A percentile compares a stretch with the other conserved stretches of the same genome.
Evolutionary conservation across 306 rosid species (phyloP).

Genomic region (Fagus sylvatica): DNA sequence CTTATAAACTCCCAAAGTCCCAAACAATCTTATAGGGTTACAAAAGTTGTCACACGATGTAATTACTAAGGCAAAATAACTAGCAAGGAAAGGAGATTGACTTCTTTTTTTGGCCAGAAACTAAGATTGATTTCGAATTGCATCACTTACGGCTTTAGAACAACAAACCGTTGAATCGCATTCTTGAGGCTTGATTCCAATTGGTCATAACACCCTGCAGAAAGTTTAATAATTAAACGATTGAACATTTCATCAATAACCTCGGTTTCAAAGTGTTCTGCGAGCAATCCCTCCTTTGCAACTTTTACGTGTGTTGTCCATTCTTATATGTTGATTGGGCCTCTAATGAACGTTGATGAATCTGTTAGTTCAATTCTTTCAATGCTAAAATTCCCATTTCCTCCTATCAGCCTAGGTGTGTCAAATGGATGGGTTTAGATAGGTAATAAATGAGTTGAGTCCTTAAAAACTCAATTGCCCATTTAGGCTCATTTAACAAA

Average conservation of each 20-base stretch:
- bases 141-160: conserved; percentile 38
- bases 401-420: conserved; percentile 18
- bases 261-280: conserved; percentile 28
- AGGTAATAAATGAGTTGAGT: no score
- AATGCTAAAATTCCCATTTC: conserved; percentile 42
- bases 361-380: conserved; percentile 38
- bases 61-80: no score
- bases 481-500: no score
- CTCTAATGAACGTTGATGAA: conserved; percentile 43
- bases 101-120: no score
- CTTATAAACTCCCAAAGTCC: no score
- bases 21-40: no score
- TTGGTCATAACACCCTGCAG: neutral
- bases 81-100: no score
- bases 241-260: conserved; percentile 36
- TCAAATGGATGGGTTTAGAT: no score
- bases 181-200: conserved; percentile 30
- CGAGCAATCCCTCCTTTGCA: conserved; percentile 43
- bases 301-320: conserved; percentile 43
- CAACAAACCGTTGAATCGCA: conserved; percentile 33
- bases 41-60: no score
- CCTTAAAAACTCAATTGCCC: no score
- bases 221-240: conserved; percentile 24
- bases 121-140: no score
- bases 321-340: conserved; percentile 2